Conservation (phyloP, 768 basidiomycete species). For the Boletus rubroflammeus region DNA sequence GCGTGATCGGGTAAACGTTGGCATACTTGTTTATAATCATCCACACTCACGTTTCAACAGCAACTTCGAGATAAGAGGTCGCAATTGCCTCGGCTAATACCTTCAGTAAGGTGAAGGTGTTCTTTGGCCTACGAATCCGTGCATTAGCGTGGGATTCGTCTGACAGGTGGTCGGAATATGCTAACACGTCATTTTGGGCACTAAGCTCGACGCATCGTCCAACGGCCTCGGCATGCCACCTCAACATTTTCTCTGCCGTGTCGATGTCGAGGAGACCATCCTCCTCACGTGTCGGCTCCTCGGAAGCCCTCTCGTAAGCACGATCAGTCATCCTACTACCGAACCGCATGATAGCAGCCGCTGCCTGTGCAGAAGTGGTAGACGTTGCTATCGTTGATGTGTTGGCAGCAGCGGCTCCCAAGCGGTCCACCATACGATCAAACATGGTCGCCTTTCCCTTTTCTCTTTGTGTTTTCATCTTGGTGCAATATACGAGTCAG, state of each 20-base stretch:
- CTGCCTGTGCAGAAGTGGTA: conserved; percentile 77
- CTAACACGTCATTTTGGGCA: conserved; percentile 78
- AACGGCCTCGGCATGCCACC: conserved; percentile 97
- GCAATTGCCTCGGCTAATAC: conserved; percentile 86
- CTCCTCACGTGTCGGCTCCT: conserved; percentile 72
- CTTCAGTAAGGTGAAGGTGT: conserved; percentile 76
- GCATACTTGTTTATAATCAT: not conserved
- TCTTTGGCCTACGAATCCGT: conserved; percentile 66
- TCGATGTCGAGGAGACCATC: conserved; percentile 79
- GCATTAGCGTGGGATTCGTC: not conserved
- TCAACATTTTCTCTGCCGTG: conserved; percentile 85
- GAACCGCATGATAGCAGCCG: conserved; percentile 85
- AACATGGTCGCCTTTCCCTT: conserved; percentile 72
- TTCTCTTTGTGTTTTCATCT: conserved; percentile 58
- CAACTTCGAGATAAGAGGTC: conserved; percentile 82
- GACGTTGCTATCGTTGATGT: conserved; percentile 56
- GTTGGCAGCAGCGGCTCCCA: conserved; percentile 71
- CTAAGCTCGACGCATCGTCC: conserved; percentile 93
- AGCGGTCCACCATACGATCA: conserved; percentile 85
- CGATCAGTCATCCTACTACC: conserved; percentile 68
- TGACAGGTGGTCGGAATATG: conserved; percentile 7
- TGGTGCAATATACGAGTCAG: conserved; percentile 5
- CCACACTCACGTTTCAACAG: conserved; percentile 83
- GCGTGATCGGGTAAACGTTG: conserved; percentile 2
- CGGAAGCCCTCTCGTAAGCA: conserved; percentile 48